Evolutionary conservation across 78 protist genomes (phyloP).

Genomic region (Chrysochromulina parva): DNA sequence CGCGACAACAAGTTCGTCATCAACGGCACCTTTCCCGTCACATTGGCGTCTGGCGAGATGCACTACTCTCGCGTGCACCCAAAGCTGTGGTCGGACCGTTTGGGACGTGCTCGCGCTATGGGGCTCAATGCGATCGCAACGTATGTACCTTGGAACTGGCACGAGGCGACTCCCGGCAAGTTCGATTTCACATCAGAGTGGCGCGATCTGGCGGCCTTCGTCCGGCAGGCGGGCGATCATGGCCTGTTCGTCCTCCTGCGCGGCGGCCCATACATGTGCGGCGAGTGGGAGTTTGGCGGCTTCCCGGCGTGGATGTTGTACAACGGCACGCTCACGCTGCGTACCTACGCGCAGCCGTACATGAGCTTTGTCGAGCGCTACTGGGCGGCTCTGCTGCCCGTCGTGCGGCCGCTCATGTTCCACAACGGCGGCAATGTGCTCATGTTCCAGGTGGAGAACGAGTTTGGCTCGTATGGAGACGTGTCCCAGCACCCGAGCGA

Average conservation of each 20-base stretch:
- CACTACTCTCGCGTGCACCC: slow-evolving; percentile 11
- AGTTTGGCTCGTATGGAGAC: slow-evolving; percentile 66
- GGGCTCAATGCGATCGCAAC: slow-evolving; percentile 54
- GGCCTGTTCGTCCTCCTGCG: slow-evolving; percentile 14
- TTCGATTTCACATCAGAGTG: not conserved
- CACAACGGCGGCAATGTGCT: slow-evolving; percentile 67
- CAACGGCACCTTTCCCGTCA: too few species aligned
- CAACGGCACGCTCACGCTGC: not conserved
- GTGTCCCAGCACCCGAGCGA: slow-evolving; percentile 9
- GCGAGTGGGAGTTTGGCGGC: slow-evolving; percentile 69
- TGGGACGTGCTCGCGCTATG: not conserved
- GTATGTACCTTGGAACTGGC: slow-evolving; percentile 73
- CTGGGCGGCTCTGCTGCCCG: not conserved
- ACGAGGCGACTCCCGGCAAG: slow-evolving; percentile 32
- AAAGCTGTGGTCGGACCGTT: slow-evolving; percentile 22
- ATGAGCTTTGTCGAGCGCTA: not conserved
- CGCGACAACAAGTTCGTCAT: too few species aligned
- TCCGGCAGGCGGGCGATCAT: not conserved
- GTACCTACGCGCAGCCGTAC: not conserved
- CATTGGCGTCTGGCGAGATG: not conserved
- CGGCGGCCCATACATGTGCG: slow-evolving; percentile 66
- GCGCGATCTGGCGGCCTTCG: not conserved
- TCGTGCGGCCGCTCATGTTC: not conserved
- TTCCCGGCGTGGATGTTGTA: slow-evolving; percentile 58
- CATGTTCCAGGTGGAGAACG: slow-evolving; percentile 74